A percentile compares a stretch with the other conserved stretches of the same genome.
These are phyloP conservation scores for Raffaelea arxii DNA, from an alignment of 2,329 filamentous ascomycete genomes.

Conservation along the genomic window DNA sequence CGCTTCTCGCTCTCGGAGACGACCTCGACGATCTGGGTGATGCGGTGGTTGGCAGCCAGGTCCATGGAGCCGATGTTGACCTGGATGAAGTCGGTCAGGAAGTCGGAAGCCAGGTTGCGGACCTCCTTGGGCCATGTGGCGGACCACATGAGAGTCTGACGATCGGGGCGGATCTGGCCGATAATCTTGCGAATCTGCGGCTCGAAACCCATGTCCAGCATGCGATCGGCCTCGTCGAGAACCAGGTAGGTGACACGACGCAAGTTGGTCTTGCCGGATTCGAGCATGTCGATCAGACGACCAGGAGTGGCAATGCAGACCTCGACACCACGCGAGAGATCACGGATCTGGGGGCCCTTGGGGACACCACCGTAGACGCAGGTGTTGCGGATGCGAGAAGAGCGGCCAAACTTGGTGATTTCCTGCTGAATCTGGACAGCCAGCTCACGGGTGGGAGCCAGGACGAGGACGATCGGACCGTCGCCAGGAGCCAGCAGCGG, in stretches of 20 bases:
- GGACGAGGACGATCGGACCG: slow-evolving; percentile 90
- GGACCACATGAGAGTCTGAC: slow-evolving; percentile 99
- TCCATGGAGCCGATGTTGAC: slow-evolving; percentile 98
- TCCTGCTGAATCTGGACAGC: slow-evolving; percentile 98
- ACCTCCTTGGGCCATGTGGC: slow-evolving; percentile 99
- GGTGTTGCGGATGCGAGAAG: slow-evolving; percentile 94
- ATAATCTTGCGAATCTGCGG: slow-evolving; percentile 99
- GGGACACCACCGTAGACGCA: slow-evolving; percentile 99
- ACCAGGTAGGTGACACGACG: slow-evolving; percentile 97
- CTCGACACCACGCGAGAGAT: slow-evolving; percentile 89
- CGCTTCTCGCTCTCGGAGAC: slow-evolving; percentile 96
- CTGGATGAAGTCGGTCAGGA: slow-evolving; percentile 93
- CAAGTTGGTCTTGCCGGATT: slow-evolving; percentile 95
- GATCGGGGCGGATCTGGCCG: slow-evolving; percentile 90
- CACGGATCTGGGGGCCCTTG: slow-evolving; percentile 93
- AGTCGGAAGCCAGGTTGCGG: slow-evolving; percentile 80
- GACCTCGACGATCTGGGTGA: slow-evolving; percentile 95
- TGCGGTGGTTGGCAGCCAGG: slow-evolving; percentile 91
- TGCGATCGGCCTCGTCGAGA: slow-evolving; percentile 97
- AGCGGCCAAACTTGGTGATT: slow-evolving; percentile 97
- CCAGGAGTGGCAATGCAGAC: slow-evolving; percentile 97
- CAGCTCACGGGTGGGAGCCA: slow-evolving; percentile 93
- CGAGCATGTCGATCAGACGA: slow-evolving; percentile 96
- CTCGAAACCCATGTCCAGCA: slow-evolving; percentile 99
- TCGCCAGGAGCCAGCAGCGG: slow-evolving; percentile 91